Conservation (phyloP, 1,284 basidiomycete species). For the Xerocomus nothofagi region DNA sequence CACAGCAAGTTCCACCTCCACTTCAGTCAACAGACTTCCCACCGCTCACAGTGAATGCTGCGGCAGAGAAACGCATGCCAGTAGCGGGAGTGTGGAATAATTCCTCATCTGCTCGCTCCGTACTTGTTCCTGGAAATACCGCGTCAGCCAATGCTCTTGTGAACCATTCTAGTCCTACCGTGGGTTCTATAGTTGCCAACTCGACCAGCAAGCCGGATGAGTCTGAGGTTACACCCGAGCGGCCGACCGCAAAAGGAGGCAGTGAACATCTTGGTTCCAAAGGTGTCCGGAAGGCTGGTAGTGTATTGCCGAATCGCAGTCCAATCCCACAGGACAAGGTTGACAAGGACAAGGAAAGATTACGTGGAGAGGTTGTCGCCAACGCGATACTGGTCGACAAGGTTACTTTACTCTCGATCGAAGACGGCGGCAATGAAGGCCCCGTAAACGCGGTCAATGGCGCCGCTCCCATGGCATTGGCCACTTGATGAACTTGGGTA, state of each 20-base stretch:
- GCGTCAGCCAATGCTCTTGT: constrained; percentile 34
- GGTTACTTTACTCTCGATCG: constrained; percentile 30
- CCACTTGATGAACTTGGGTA: constrained; percentile 31
- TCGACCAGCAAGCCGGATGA: constrained; percentile 43
- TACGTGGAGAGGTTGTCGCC: constrained; percentile 36
- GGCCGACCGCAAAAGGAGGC: constrained; percentile 48
- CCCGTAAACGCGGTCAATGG: constrained; percentile 18
- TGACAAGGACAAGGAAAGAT: constrained; percentile 34
- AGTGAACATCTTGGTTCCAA: constrained; percentile 61
- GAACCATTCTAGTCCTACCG: constrained; percentile 36
- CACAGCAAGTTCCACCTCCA: constrained; percentile 40
- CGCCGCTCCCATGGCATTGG: constrained; percentile 22
- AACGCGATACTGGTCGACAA: constrained; percentile 38
- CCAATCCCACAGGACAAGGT: constrained; percentile 24
- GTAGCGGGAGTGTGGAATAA: constrained; percentile 70
- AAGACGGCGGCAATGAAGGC: constrained; percentile 18
- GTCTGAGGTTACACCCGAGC: constrained; percentile 48
- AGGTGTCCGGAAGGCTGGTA: constrained; percentile 25
- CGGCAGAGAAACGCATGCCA: constrained; percentile 50
- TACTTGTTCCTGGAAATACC: constrained; percentile 44
- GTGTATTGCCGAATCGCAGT: constrained; percentile 12
- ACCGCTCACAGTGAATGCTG: constrained; percentile 50
- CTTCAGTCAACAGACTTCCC: constrained; percentile 72
- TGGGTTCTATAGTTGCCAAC: constrained; percentile 12
- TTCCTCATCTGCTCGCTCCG: constrained; percentile 50